Conservation (phyloP, 2,329 filamentous ascomycete genomes). For the Phoma herbarum region DNA sequence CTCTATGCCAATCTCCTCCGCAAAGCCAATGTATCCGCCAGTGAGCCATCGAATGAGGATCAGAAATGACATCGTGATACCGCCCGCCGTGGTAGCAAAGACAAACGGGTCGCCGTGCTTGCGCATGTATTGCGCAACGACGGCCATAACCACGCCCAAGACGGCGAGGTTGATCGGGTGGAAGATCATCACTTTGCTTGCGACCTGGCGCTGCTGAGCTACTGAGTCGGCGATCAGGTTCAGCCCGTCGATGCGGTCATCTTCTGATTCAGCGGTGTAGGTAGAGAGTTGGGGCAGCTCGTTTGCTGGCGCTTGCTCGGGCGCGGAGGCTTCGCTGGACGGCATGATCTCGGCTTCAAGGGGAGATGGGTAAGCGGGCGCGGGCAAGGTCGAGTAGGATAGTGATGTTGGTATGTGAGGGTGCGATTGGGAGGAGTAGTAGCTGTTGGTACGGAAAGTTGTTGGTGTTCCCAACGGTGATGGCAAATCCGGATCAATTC, state of each 20-base stretch:
- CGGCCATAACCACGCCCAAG: constrained; percentile 50
- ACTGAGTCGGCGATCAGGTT: constrained; percentile 81
- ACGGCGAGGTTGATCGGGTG: constrained; percentile 50
- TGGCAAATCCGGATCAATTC: constrained; percentile 67
- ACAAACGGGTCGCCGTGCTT: constrained; percentile 62
- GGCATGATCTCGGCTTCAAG: constrained; percentile 49
- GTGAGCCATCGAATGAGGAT: constrained; percentile 68
- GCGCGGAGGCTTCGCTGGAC: constrained; percentile 43
- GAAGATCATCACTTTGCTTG: constrained; percentile 65
- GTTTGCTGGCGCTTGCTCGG: constrained; percentile 30
- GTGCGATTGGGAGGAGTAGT: constrained; percentile 62
- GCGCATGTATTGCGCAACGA: constrained; percentile 53
- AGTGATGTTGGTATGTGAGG: constrained; percentile 62
- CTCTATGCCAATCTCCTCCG: constrained; percentile 68
- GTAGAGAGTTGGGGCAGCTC: constrained; percentile 68
- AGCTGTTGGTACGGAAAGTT: constrained; percentile 55
- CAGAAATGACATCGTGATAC: constrained; percentile 70
- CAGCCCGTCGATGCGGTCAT: constrained; percentile 73
- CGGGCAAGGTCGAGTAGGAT: constrained; percentile 55
- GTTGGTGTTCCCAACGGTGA: constrained; percentile 73
- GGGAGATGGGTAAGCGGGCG: constrained; percentile 48
- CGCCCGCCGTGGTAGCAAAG: constrained; percentile 66
- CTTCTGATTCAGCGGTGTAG: constrained; percentile 58
- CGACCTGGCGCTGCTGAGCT: constrained; percentile 79
- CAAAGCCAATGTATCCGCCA: constrained; percentile 68